phyloP scores from a whole-genome alignment of 192 early-diverging fungal genomes.

The Pilaira anomala region DNA sequence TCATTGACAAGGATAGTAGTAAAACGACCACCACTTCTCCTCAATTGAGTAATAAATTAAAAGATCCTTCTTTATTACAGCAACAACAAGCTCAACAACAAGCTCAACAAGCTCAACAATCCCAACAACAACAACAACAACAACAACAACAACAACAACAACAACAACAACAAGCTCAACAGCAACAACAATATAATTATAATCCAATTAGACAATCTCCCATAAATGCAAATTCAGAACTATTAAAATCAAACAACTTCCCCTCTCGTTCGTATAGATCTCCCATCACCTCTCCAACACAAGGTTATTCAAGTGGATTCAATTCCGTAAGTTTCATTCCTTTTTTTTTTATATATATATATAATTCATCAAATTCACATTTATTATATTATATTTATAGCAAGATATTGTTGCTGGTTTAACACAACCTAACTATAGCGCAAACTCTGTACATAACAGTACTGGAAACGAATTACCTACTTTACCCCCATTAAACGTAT shows the following conservation, averaged over 20 bases:
- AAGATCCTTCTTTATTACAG: conserved; percentile 1
- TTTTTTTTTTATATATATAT: not conserved
- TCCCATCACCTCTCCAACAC: not conserved
- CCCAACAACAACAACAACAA: conserved; percentile 10
- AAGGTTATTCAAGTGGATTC: conserved; percentile 10
- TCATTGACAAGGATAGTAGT: not conserved
- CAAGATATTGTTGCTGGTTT: conserved; percentile 6
- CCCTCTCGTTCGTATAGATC: not conserved
- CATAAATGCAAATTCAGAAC: not conserved
- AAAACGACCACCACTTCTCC: not conserved
- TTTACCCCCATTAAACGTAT: conserved; percentile 10
- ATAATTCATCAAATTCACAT: not conserved
- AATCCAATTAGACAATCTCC: conserved; percentile 11
- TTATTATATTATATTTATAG: not conserved
- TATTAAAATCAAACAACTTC: not conserved
- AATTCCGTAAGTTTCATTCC: conserved; percentile 8
- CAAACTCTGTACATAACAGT: not conserved
- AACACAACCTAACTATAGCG: conserved; percentile 1
- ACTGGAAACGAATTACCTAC: conserved; percentile 2
- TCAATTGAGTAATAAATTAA: not conserved
- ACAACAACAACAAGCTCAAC: conserved; percentile 2
- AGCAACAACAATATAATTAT: conserved; percentile 13
- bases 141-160: conserved; percentile 10
- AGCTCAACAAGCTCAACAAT: not conserved
- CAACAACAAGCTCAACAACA: conserved; percentile 11